These are phyloP conservation scores for Odontarrhena argentea DNA, from an alignment of 345 rosid genomes.

Conservation along the genomic window DNA sequence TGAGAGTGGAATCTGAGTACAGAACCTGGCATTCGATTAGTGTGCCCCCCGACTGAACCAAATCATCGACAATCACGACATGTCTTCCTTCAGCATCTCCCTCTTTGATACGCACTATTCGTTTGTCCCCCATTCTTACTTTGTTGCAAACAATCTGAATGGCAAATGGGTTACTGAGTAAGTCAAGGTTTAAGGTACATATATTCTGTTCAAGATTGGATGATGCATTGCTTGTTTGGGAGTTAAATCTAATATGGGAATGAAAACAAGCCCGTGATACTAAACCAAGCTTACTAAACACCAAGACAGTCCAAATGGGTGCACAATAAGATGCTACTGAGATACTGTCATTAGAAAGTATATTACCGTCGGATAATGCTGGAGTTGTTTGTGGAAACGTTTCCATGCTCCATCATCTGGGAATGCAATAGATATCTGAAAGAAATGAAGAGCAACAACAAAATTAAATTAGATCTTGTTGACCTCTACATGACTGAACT, in stretches of 20 bases:
- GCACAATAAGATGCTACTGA: constrained; percentile 1
- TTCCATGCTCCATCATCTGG: constrained; percentile 99
- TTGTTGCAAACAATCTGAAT: constrained; percentile 90
- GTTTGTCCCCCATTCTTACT: constrained; percentile 84
- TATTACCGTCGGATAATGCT: constrained; percentile 88
- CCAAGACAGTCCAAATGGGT: not conserved
- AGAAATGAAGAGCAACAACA: constrained; percentile 20
- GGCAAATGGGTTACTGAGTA: not conserved
- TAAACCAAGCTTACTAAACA: not conserved
- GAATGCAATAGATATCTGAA: constrained; percentile 94
- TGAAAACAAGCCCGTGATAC: not conserved
- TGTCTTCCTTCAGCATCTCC: constrained; percentile 87
- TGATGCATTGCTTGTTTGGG: not conserved
- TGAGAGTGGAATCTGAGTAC: constrained; percentile 25
- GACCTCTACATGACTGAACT: not conserved
- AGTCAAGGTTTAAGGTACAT: not conserved
- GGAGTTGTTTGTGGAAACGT: constrained; percentile 93
- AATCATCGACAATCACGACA: constrained; percentile 92
- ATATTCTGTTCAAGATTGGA: not conserved
- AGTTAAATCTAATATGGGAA: not conserved
- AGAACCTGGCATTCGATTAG: constrained; percentile 93
- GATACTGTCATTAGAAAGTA: not conserved
- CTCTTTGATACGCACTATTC: constrained; percentile 90
- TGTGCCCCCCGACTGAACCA: constrained; percentile 98
- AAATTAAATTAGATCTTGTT: not conserved